These are phyloP conservation scores for Botrytis byssoidea DNA, from an alignment of 2,329 filamentous ascomycete genomes.

Conservation along the genomic window DNA sequence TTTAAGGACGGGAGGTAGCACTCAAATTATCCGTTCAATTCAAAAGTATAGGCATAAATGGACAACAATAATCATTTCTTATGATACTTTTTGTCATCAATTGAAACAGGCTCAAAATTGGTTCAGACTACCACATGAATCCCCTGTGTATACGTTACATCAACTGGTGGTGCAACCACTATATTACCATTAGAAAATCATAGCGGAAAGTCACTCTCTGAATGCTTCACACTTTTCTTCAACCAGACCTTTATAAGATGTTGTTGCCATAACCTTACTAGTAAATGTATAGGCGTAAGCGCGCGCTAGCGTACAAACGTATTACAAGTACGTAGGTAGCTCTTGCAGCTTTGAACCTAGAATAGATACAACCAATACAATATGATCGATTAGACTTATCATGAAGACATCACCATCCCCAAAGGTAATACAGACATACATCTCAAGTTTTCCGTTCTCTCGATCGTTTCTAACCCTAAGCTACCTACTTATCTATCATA, in stretches of 20 bases:
- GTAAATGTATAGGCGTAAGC: background rate
- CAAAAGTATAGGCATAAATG: background rate
- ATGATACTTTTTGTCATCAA: background rate
- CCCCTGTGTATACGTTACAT: background rate
- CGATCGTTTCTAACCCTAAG: background rate
- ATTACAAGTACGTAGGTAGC: background rate
- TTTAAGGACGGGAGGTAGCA: background rate
- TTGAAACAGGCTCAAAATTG: slow-evolving; percentile 6
- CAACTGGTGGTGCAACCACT: background rate
- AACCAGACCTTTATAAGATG: background rate
- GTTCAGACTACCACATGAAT: background rate
- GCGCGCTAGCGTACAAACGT: background rate
- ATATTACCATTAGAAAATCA: background rate
- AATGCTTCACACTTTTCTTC: background rate
- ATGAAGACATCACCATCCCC: background rate
- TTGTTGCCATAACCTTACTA: background rate
- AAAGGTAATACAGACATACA: background rate
- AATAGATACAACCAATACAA: background rate
- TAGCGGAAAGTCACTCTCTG: background rate
- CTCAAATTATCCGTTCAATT: background rate
- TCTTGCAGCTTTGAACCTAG: background rate
- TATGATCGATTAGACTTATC: background rate
- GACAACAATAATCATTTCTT: too few species aligned
- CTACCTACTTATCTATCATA: background rate
- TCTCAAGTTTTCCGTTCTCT: background rate